A percentile compares a stretch with the other conserved stretches of the same genome.
Evolutionary conservation across 352 stramenopile genomes (phyloP).

Genomic region (Blastocystis sp.): DNA sequence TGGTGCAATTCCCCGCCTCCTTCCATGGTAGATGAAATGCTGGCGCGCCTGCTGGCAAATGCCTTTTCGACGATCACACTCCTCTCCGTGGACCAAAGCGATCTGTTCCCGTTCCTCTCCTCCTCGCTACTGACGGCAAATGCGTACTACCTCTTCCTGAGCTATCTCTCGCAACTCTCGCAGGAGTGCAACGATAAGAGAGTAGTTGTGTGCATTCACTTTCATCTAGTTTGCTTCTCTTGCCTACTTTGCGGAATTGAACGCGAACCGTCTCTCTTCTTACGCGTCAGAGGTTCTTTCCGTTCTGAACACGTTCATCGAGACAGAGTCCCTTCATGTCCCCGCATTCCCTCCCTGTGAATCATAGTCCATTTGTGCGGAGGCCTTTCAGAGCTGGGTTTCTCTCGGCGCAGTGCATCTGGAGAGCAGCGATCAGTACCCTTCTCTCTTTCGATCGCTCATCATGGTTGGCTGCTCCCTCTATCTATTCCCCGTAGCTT

Average conservation of each 20-base stretch:
- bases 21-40: conserved; percentile 30
- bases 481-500: background rate
- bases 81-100: background rate
- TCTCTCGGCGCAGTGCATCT: background rate
- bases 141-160: background rate
- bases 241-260: conserved; percentile 26
- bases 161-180: conserved; percentile 33
- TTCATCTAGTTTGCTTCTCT: conserved; percentile 28
- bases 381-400: background rate
- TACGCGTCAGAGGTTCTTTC: background rate
- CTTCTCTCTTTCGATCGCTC: background rate
- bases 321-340: background rate
- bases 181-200: conserved; percentile 49
- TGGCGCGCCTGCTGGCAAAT: conserved; percentile 2
- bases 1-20: background rate
- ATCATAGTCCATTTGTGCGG: background rate
- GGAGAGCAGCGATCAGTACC: background rate
- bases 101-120: conserved; percentile 10
- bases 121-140: background rate
- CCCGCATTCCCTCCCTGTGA: background rate
- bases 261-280: background rate
- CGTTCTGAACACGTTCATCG: background rate
- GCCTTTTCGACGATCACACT: conserved; percentile 37
- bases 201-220: background rate
- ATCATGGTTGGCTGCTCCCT: background rate